Evolutionary conservation across 169 alveolate genomes (phyloP), one percentile per base, ranked within the genome.

Genomic region (Eimeria nieschulzi): DNA sequence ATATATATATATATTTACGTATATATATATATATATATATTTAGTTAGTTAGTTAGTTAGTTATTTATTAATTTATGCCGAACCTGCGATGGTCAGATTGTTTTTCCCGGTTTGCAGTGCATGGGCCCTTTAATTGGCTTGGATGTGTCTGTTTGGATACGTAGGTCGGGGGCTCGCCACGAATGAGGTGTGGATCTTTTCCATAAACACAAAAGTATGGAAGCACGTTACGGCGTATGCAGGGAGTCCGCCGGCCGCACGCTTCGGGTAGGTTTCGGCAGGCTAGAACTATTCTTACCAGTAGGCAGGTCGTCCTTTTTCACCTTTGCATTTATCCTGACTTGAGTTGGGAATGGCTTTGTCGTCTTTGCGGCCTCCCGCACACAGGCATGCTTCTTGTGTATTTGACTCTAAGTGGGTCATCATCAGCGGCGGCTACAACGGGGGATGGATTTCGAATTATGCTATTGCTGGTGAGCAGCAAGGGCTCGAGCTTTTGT

Each of bases 131-230:
- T 33, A 33, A 33, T 33, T 33, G 46, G 3, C 46, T 33, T 33
- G 46, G 46, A 33, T 33, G 46, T 33, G 46, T 33, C 59, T 73
- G 83, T 23, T 9, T 46, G 19, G 63, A 12, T 8, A 0, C 39
- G 21, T 0, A 86, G 92, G 92, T 13, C 54, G 76, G n/a, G 92
- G 92, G n/a, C 39, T 63, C 21, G 63, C 92, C 5, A n/a, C 85
- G 33, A 86, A 86, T 33, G 92, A 86, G 21, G 84, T 86, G n/a
- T 86, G 92, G 92, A 86, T 86, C 1, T 86, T 70, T 76, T 68
- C 92, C 12, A 8, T 86, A 39, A 54, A 55, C 19, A 56, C 92
- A 10, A 25, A 61, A 61, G 55, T 39, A 23, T 86, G 92, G 92
- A 86, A 86, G 46, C 84, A 71, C 56, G 80, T 86, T 21, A 61